phyloP scores from a whole-genome alignment of 768 basidiomycete genomes.

The Fistulinella prunicolor region DNA sequence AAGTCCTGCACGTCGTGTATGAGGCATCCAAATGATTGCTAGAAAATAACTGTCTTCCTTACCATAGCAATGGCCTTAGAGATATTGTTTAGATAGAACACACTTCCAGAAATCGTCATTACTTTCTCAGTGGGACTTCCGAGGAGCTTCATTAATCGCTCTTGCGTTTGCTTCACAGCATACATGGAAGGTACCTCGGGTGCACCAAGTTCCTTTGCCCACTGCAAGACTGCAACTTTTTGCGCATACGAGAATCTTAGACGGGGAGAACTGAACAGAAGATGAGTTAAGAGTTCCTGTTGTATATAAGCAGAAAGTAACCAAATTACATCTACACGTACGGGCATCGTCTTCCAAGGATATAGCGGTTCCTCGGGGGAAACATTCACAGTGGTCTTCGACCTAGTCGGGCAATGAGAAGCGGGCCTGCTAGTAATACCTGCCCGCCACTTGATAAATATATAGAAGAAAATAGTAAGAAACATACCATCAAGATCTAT shows the following conservation, averaged over 20 bases:
- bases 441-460: not conserved
- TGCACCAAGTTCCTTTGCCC: slow-evolving; percentile 30
- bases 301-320: not conserved
- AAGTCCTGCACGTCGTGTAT: slow-evolving; percentile 19
- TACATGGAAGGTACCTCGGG: slow-evolving; percentile 27
- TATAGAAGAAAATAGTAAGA: not conserved
- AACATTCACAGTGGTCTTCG: not conserved
- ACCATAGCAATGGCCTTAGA: slow-evolving; percentile 20
- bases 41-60: no score
- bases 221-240: slow-evolving; percentile 26
- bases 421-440: not conserved
- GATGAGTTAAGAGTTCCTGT: slow-evolving; percentile 31
- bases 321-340: not conserved
- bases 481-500: slow-evolving; percentile 2
- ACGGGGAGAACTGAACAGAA: slow-evolving; percentile 32
- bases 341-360: slow-evolving; percentile 4
- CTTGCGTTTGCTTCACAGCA: slow-evolving; percentile 18
- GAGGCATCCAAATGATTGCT: no score
- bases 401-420: not conserved
- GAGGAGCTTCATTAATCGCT: slow-evolving; percentile 14
- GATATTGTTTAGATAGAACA: slow-evolving; percentile 30
- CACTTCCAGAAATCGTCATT: slow-evolving; percentile 15
- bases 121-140: slow-evolving; percentile 25
- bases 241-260: slow-evolving; percentile 32
- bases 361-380: slow-evolving; percentile 2